Percentiles rank a stretch among this genome's conserved stretches.
Conservation (phyloP, 1,284 basidiomycete species). For the Leccinum pseudoinsigne region DNA sequence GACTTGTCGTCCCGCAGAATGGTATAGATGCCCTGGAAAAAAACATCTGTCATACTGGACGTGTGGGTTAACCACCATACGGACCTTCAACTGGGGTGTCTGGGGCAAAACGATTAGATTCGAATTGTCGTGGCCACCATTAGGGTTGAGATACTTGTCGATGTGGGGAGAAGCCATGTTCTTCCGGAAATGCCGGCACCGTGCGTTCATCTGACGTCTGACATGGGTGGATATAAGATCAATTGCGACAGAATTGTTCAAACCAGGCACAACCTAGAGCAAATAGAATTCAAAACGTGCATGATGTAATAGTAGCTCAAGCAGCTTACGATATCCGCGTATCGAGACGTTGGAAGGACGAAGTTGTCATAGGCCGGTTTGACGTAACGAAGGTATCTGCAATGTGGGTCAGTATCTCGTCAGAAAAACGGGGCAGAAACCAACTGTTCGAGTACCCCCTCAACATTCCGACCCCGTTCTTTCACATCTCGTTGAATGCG, state of each 20-base stretch:
- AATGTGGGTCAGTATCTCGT: slow-evolving; percentile 13
- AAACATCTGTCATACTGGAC: slow-evolving; percentile 33
- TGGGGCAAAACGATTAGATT: slow-evolving; percentile 74
- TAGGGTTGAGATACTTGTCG: slow-evolving; percentile 34
- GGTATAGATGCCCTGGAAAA: slow-evolving; percentile 81
- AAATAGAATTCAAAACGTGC: background rate
- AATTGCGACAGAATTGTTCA: slow-evolving; percentile 87
- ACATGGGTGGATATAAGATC: slow-evolving; percentile 94
- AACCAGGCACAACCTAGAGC: slow-evolving; percentile 85
- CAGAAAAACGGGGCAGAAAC: slow-evolving; percentile 14
- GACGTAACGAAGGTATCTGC: slow-evolving; percentile 86
- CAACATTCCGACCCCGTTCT: slow-evolving; percentile 85
- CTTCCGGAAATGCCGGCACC: slow-evolving; percentile 73
- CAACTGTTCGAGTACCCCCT: slow-evolving; percentile 89
- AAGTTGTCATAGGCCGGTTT: slow-evolving; percentile 95
- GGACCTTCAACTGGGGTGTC: slow-evolving; percentile 80
- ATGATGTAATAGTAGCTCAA: background rate
- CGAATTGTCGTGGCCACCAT: slow-evolving; percentile 41
- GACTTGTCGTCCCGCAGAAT: slow-evolving; percentile 76
- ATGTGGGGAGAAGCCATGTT: slow-evolving; percentile 56
- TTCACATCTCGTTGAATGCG: slow-evolving; percentile 86
- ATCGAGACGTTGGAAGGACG: slow-evolving; percentile 84
- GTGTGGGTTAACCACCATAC: slow-evolving; percentile 37
- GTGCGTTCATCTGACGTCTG: slow-evolving; percentile 78
- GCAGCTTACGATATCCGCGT: slow-evolving; percentile 81